phyloP scores from a whole-genome alignment of 441 rosid species.

The Syzygium malaccense region DNA sequence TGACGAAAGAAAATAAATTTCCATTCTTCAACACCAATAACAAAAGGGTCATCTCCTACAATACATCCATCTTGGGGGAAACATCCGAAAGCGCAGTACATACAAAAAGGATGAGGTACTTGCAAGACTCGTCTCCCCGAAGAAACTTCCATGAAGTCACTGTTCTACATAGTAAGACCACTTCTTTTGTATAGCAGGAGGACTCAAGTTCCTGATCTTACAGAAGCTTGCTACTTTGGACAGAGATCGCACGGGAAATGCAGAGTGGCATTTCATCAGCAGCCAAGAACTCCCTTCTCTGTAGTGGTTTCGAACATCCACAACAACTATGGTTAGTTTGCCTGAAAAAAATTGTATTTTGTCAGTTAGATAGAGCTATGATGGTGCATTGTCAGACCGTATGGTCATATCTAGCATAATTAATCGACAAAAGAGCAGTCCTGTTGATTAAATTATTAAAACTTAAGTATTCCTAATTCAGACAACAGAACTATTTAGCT shows the following conservation, averaged over 20 bases:
- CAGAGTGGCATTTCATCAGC: slow-evolving; percentile 37
- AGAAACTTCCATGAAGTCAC: background rate
- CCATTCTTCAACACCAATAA: slow-evolving; percentile 52
- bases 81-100: slow-evolving; percentile 35
- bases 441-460: background rate
- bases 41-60: slow-evolving; percentile 53
- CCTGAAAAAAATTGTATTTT: background rate
- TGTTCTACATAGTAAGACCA: background rate
- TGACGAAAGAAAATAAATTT: slow-evolving; percentile 66
- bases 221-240: slow-evolving; percentile 31
- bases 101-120: slow-evolving; percentile 63
- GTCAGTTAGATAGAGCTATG: background rate
- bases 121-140: background rate
- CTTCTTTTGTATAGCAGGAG: slow-evolving; percentile 39
- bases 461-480: background rate
- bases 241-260: slow-evolving; percentile 45
- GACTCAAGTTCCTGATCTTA: slow-evolving; percentile 42
- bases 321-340: slow-evolving; percentile 34
- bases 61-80: slow-evolving; percentile 31
- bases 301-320: slow-evolving; percentile 51
- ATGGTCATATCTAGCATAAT: background rate
- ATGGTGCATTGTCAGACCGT: background rate
- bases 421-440: background rate
- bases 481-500: background rate
- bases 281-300: slow-evolving; percentile 58